These are phyloP conservation scores for Neocatenulostroma microsporum DNA, from an alignment of 2,329 filamentous ascomycete species.

Conservation along the genomic window DNA sequence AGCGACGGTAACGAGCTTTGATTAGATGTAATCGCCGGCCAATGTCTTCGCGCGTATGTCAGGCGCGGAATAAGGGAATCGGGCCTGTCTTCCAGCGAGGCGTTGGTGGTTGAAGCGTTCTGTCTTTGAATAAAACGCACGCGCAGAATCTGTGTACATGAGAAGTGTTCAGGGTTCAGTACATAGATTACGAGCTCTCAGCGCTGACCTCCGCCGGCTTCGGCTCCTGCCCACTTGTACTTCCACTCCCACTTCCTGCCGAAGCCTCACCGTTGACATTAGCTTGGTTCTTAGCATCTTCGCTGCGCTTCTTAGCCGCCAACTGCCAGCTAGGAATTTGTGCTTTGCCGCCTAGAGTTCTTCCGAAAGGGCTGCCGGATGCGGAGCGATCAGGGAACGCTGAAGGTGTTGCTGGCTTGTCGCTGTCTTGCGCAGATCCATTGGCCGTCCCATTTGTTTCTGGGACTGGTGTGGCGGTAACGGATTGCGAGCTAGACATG, in stretches of 20 bases:
- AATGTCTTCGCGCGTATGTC: too few relatives aligned
- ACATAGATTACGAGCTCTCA: too few relatives aligned
- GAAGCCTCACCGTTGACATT: constrained; percentile 7
- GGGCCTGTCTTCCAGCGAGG: too few relatives aligned
- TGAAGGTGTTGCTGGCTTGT: constrained; percentile 8
- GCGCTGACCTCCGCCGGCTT: too few relatives aligned
- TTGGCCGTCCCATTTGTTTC: constrained; percentile 5
- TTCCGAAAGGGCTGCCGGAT: constrained; percentile 17
- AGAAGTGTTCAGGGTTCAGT: too few relatives aligned
- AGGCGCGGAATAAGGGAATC: too few relatives aligned
- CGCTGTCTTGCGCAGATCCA: background rate
- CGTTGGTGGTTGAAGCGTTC: too few relatives aligned
- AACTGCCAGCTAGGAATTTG: constrained; percentile 49
- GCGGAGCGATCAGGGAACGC: constrained; percentile 14
- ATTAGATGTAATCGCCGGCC: too few relatives aligned
- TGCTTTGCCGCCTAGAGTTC: constrained; percentile 27
- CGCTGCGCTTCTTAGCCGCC: constrained; percentile 42
- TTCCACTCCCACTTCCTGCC: constrained; percentile 18
- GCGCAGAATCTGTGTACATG: too few relatives aligned
- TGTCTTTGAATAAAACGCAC: too few relatives aligned
- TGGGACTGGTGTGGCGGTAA: background rate
- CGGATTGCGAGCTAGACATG: background rate
- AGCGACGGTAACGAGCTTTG: too few relatives aligned
- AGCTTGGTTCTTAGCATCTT: constrained; percentile 39
- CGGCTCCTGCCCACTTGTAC: too few relatives aligned